A percentile compares a stretch with the other conserved stretches of the same genome.
Evolutionary conservation across 805 yeast species (phyloP).

Genomic region (Ogataea thermomethanolica): DNA sequence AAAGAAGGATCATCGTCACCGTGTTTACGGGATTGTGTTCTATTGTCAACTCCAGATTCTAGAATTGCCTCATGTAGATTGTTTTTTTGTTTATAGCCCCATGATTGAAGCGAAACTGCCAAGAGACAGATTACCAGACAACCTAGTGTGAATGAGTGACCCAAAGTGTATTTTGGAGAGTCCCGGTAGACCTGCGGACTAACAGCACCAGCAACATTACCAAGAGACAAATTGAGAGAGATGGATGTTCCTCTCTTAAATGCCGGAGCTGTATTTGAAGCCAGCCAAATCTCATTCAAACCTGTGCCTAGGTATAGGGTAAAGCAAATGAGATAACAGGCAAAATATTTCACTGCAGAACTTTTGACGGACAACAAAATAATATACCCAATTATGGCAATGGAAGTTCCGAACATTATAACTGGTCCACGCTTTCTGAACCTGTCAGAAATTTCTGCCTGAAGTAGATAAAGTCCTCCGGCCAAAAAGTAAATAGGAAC

Average conservation of each 20-base stretch:
- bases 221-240: slow-evolving; percentile 42
- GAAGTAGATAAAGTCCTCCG: slow-evolving; percentile 5
- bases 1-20: slow-evolving; percentile 4
- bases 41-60: slow-evolving; percentile 3
- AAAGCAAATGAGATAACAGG: slow-evolving; percentile 12
- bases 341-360: slow-evolving; percentile 17
- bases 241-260: slow-evolving; percentile 42
- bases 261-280: slow-evolving; percentile 39
- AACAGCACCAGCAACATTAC: slow-evolving; percentile 44
- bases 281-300: slow-evolving; percentile 13
- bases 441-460: slow-evolving; percentile 11
- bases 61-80: not conserved
- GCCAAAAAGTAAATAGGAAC: slow-evolving; percentile 17
- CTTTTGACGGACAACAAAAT: slow-evolving; percentile 11
- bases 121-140: not conserved
- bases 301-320: slow-evolving; percentile 6
- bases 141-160: slow-evolving; percentile 32
- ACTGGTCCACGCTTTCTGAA: slow-evolving; percentile 13
- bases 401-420: slow-evolving; percentile 6
- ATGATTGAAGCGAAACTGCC: slow-evolving; percentile 5
- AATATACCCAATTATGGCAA: slow-evolving; percentile 13
- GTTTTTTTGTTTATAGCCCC: slow-evolving; percentile 1
- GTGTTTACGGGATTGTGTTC: slow-evolving; percentile 3
- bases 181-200: slow-evolving; percentile 41
- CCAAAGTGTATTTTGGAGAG: slow-evolving; percentile 37